These are phyloP conservation scores for Leishmania lainsoni DNA, from an alignment of 208 protist genomes.

Conservation along the genomic window DNA sequence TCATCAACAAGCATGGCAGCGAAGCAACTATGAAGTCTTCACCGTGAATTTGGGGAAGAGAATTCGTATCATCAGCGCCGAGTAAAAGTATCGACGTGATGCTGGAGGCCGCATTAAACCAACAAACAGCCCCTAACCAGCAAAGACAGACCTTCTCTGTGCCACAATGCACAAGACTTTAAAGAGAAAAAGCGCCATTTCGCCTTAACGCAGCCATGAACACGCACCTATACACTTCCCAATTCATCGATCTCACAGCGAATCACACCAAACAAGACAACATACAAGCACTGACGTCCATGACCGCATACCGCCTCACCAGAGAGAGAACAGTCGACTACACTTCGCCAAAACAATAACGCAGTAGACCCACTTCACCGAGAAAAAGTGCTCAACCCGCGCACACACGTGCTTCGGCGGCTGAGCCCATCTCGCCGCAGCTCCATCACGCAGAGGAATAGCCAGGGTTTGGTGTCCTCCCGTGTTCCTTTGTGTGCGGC, in stretches of 20 bases:
- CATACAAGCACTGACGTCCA: too few relatives aligned
- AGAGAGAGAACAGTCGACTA: not conserved
- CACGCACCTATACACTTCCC: too few relatives aligned
- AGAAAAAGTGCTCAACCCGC: rapidly evolving
- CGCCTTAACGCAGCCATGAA: not conserved
- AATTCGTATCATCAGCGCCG: not conserved
- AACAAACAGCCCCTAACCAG: not conserved
- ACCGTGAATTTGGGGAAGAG: not conserved
- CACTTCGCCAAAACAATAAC: not conserved
- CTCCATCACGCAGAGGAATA: not conserved
- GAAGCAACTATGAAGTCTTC: not conserved
- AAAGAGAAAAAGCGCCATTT: not conserved
- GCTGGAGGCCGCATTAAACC: not conserved
- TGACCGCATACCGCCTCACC: too few relatives aligned
- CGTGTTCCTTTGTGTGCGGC: conserved; percentile 22
- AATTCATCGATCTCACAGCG: too few relatives aligned
- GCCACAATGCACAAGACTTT: not conserved
- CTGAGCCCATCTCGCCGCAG: too few relatives aligned
- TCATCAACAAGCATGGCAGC: not conserved
- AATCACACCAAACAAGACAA: too few relatives aligned
- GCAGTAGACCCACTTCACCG: not conserved
- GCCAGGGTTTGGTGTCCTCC: conserved; percentile 4
- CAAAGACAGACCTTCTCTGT: not conserved
- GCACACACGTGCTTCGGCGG: too few relatives aligned
- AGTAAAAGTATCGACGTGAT: not conserved